Percentiles rank a stretch among this genome's conserved stretches.
These are phyloP conservation scores for Pyrenophora seminiperda DNA, from an alignment of 2,329 filamentous ascomycete genomes.

Conservation along the genomic window DNA sequence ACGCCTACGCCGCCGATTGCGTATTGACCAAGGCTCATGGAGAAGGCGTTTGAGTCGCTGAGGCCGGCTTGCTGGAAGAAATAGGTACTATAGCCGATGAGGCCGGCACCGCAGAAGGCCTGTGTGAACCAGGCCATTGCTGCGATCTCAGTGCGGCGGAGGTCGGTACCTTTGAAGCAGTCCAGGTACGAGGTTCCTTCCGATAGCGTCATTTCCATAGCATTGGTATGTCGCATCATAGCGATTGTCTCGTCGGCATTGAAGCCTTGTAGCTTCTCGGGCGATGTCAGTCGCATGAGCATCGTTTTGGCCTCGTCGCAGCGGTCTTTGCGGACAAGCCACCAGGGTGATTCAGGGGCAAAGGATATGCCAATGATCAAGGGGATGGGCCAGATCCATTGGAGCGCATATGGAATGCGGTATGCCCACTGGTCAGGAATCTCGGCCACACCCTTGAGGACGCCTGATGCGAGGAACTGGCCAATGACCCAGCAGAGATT, in stretches of 20 bases:
- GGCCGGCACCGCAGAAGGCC: conserved; percentile 45
- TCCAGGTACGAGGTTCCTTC: conserved; percentile 75
- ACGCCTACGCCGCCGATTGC: conserved; percentile 65
- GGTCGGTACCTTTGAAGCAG: conserved; percentile 82
- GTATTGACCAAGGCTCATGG: conserved; percentile 60
- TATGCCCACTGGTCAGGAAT: conserved; percentile 71
- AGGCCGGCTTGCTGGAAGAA: conserved; percentile 57
- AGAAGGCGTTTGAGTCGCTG: conserved; percentile 49
- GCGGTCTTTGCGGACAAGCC: conserved; percentile 70
- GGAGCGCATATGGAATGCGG: conserved; percentile 68
- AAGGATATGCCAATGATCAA: conserved; percentile 70
- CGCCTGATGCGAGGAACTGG: conserved; percentile 72
- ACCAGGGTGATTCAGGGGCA: conserved; percentile 74
- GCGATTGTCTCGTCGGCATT: conserved; percentile 64
- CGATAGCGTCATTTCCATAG: conserved; percentile 71
- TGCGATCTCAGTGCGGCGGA: conserved; percentile 76
- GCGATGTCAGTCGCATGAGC: conserved; percentile 67
- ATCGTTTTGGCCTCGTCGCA: conserved; percentile 69
- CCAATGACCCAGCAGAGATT: conserved; percentile 79
- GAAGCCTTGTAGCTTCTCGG: conserved; percentile 50
- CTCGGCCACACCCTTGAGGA: conserved; percentile 69
- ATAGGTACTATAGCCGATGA: conserved; percentile 52
- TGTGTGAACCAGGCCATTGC: conserved; percentile 58
- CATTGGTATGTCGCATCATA: conserved; percentile 90
- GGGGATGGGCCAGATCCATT: conserved; percentile 77